Evolutionary conservation across 202 grass and related monocot species (phyloP).

Genomic region (Schoenoplectus tabernaemontani): DNA sequence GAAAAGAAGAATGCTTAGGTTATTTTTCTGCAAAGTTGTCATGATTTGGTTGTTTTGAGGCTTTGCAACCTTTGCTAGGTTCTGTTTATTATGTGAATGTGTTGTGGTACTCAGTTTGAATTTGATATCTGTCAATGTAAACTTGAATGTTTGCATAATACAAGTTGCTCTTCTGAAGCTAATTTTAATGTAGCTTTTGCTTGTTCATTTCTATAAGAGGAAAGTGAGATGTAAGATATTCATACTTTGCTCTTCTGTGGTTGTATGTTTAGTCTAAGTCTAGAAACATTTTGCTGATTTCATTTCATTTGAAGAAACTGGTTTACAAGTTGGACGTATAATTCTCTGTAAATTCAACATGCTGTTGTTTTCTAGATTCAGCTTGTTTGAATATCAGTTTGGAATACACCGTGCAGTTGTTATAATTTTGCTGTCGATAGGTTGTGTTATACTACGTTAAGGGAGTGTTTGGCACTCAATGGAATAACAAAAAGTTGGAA

Average conservation of each 20-base stretch:
- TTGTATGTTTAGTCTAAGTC: background rate
- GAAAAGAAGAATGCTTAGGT: constrained; percentile 2
- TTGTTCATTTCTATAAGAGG: background rate
- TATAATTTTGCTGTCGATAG: background rate
- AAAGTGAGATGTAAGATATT: constrained; percentile 1
- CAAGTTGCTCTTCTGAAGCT: constrained; percentile 28
- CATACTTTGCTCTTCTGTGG: background rate
- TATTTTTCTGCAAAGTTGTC: constrained; percentile 3
- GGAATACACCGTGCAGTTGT: background rate
- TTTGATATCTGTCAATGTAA: constrained; percentile 40
- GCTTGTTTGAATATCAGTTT: background rate
- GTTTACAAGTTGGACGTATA: background rate
- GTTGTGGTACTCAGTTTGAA: constrained; percentile 17
- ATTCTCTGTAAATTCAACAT: background rate
- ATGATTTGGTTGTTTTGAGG: too few species aligned
- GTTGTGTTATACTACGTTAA: too few species aligned
- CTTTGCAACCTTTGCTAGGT: constrained; percentile 12
- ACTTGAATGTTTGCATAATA: constrained; percentile 47
- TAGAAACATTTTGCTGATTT: background rate
- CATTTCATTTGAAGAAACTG: background rate
- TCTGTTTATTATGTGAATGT: constrained; percentile 32
- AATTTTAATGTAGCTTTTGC: constrained; percentile 2
- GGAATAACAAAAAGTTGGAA: too few species aligned
- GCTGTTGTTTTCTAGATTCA: background rate
- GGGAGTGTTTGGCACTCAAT: too few species aligned